Percentiles rank a stretch among this genome's conserved stretches.
phyloP scores from a whole-genome alignment of 2,329 filamentous ascomycete species.

The Neofusicoccum sp. region DNA sequence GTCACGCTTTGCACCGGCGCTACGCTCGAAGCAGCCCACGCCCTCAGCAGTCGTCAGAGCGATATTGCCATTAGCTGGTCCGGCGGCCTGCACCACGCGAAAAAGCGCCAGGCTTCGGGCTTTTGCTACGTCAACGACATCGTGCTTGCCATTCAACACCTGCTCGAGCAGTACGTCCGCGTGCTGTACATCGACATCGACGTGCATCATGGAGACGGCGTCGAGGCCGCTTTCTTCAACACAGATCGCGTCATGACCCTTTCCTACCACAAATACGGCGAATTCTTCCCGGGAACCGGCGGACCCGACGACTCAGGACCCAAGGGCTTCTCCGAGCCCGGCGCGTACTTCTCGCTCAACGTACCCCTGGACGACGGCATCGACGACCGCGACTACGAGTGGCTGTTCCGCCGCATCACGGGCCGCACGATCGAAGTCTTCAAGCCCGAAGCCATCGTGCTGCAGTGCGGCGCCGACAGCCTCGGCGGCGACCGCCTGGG shows the following conservation, averaged over 20 bases:
- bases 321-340: slow-evolving; percentile 76
- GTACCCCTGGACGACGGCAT: slow-evolving; percentile 89
- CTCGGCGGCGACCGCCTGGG: slow-evolving; percentile 90
- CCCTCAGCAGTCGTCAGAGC: slow-evolving; percentile 79
- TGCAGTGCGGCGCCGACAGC: slow-evolving; percentile 95
- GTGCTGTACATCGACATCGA: slow-evolving; percentile 96
- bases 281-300: slow-evolving; percentile 93
- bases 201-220: slow-evolving; percentile 86
- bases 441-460: slow-evolving; percentile 83
- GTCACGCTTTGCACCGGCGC: slow-evolving; percentile 90
- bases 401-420: slow-evolving; percentile 80
- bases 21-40: slow-evolving; percentile 85
- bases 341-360: slow-evolving; percentile 86
- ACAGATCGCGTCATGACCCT: slow-evolving; percentile 89
- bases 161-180: slow-evolving; percentile 76
- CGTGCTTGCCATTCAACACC: slow-evolving; percentile 85
- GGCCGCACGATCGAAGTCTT: slow-evolving; percentile 77
- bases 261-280: slow-evolving; percentile 96
- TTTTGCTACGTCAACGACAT: slow-evolving; percentile 99
- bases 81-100: slow-evolving; percentile 92
- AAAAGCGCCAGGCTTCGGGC: slow-evolving; percentile 87
- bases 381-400: slow-evolving; percentile 83
- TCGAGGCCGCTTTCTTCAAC: slow-evolving; percentile 87
- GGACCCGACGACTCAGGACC: slow-evolving; percentile 82
- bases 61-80: slow-evolving; percentile 99